Conservation (phyloP, 169 alveolate genomes). For the Eimeria necatrix region DNA sequence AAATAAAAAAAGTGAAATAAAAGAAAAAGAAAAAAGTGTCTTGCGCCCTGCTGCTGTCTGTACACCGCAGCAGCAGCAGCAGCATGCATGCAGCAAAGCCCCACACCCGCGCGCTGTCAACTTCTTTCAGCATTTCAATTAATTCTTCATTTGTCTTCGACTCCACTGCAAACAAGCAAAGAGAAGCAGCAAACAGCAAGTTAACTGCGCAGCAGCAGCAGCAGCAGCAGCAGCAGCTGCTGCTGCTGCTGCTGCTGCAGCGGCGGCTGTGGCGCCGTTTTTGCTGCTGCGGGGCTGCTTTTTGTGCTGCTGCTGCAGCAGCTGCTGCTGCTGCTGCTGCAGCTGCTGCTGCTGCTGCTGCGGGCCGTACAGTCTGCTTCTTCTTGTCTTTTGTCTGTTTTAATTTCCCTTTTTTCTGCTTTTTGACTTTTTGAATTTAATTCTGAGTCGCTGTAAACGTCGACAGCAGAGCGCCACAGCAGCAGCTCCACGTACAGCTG, state of each 20-base stretch:
- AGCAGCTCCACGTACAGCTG: slow-evolving; percentile 78
- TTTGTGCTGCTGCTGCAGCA: too few species aligned
- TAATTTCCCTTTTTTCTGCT: too few species aligned
- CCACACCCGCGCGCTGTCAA: slow-evolving; percentile 49
- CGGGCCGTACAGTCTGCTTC: neutral
- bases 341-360: neutral
- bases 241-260: neutral
- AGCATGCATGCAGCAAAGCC: neutral
- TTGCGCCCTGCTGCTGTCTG: neutral
- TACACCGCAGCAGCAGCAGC: neutral
- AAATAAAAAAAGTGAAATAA: neutral
- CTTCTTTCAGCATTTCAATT: neutral
- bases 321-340: neutral
- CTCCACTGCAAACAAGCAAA: slow-evolving; percentile 20
- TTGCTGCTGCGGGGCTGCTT: too few species aligned
- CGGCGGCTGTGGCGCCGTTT: neutral
- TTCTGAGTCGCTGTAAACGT: neutral
- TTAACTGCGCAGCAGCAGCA: too few species aligned
- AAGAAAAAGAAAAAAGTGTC: neutral
- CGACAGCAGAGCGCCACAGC: slow-evolving; percentile 69
- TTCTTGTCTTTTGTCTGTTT: neutral
- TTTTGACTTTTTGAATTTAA: too few species aligned
- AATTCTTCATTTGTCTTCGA: slow-evolving; percentile 34
- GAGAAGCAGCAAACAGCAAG: neutral
- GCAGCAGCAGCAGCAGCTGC: neutral